Percentiles rank a stretch among this genome's conserved stretches.
Conservation (phyloP, 805 yeast genomes). For the Saturnispora diversa region DNA sequence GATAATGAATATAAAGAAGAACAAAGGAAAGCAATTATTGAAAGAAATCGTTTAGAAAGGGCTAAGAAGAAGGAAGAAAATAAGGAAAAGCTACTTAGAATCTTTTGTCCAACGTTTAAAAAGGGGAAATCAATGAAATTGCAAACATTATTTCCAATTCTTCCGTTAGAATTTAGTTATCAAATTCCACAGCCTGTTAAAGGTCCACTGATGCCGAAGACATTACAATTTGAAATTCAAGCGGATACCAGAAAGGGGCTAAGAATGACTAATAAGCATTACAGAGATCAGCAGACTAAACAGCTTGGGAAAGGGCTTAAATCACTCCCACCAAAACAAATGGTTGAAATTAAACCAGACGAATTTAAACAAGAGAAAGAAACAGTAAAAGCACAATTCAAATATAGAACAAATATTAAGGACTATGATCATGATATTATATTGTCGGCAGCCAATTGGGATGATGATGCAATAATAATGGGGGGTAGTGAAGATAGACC, state of each 20-base stretch:
- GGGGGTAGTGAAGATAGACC: conserved; percentile 35
- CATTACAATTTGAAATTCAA: conserved; percentile 52
- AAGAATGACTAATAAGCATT: conserved; percentile 26
- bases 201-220: conserved; percentile 50
- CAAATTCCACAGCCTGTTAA: conserved; percentile 40
- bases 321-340: conserved; percentile 17
- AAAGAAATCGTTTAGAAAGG: conserved; percentile 11
- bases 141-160: conserved; percentile 55
- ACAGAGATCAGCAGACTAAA: conserved; percentile 14
- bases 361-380: conserved; percentile 22
- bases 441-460: conserved; percentile 73
- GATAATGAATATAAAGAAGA: conserved; percentile 9
- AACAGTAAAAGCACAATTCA: conserved; percentile 14
- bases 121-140: conserved; percentile 49
- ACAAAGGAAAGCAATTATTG: conserved; percentile 7
- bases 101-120: conserved; percentile 57
- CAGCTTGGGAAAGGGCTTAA: conserved; percentile 9
- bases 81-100: conserved; percentile 32
- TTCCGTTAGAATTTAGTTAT: conserved; percentile 45
- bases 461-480: conserved; percentile 53
- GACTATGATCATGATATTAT: conserved; percentile 47
- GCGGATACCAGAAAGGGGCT: conserved; percentile 52
- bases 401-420: conserved; percentile 8
- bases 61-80: conserved; percentile 20
- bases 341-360: conserved; percentile 23